Conservation (phyloP, 768 basidiomycete species). For the Phylloporus sp. region DNA sequence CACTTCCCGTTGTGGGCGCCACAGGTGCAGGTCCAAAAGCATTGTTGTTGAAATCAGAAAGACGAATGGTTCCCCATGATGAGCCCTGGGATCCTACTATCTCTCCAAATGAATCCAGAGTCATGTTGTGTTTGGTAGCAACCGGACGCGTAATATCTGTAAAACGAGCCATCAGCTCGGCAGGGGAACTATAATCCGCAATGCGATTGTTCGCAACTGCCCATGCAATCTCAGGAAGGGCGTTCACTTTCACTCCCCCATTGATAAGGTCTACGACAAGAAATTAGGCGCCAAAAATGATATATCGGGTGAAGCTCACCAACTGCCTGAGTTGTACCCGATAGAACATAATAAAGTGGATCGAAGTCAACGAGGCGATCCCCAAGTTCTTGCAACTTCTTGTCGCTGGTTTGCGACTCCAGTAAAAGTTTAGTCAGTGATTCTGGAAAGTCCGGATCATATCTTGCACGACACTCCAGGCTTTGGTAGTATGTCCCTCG, state of each 20-base stretch:
- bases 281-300: neutral
- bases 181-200: neutral
- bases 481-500: neutral
- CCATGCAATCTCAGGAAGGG: neutral
- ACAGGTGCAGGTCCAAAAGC: too few species aligned
- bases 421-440: neutral
- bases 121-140: neutral
- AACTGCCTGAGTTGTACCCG: neutral
- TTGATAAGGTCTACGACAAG: neutral
- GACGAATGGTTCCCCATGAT: neutral
- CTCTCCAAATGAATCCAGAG: neutral
- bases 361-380: too few species aligned
- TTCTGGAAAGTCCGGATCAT: neutral
- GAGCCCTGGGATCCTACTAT: neutral
- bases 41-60: neutral
- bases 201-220: neutral
- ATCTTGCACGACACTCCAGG: neutral
- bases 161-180: neutral
- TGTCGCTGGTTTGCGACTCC: too few species aligned
- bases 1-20: too few species aligned
- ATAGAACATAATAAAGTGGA: neutral
- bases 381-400: too few species aligned
- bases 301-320: neutral
- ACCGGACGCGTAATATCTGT: neutral
- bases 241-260: neutral